Percentiles rank a stretch among this genome's conserved stretches.
Conservation (phyloP, 2,329 filamentous ascomycete genomes). For the Amauroascus niger region DNA sequence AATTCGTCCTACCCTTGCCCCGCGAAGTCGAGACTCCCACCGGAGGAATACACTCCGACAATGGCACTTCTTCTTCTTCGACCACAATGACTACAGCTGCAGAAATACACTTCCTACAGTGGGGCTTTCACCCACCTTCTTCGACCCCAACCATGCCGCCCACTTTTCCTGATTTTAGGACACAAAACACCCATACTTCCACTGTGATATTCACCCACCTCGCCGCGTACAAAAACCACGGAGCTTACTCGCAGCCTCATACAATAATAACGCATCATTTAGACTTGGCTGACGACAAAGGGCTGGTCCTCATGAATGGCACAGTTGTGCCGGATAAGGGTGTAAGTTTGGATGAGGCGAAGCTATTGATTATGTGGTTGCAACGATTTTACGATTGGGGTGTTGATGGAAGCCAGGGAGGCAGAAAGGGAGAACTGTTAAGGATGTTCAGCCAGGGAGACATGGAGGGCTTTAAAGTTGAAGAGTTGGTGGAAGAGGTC, state of each 20-base stretch:
- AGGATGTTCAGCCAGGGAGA: constrained; percentile 77
- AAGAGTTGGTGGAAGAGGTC: constrained; percentile 77
- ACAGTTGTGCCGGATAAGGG: constrained; percentile 66
- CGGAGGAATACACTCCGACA: constrained; percentile 23
- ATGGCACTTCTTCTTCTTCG: constrained; percentile 17
- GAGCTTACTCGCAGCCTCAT: constrained; percentile 82
- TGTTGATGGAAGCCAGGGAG: constrained; percentile 45
- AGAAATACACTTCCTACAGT: constrained; percentile 94
- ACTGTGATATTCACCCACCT: constrained; percentile 89
- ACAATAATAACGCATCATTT: constrained; percentile 88
- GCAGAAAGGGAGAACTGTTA: constrained; percentile 59
- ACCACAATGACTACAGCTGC: constrained; percentile 52
- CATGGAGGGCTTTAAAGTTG: constrained; percentile 61
- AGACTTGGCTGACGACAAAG: constrained; percentile 64
- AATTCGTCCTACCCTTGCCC: constrained; percentile 82
- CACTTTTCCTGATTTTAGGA: constrained; percentile 23
- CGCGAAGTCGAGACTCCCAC: constrained; percentile 27
- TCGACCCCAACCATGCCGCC: constrained; percentile 26
- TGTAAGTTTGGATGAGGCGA: constrained; percentile 69
- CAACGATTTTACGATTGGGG: constrained; percentile 78
- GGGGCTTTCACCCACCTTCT: constrained; percentile 69
- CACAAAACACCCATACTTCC: constrained; percentile 48
- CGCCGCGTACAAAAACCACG: constrained; percentile 82
- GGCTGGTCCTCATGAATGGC: constrained; percentile 78
- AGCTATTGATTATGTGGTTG: constrained; percentile 82